Conservation (phyloP, 129 eudicot species). For the Sambucus nigra region DNA sequence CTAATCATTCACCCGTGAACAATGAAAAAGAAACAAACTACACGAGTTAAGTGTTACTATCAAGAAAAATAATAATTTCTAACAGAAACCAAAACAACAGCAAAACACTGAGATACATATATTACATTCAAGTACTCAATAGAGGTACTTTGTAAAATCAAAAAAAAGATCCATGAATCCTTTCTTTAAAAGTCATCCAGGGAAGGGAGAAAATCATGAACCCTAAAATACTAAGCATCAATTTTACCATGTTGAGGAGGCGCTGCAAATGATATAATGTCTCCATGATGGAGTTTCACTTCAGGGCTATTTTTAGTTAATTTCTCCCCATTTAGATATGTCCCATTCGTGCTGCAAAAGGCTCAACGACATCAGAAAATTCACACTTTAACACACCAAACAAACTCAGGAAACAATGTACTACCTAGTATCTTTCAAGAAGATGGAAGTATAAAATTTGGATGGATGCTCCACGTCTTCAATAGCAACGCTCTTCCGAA, state of each 20-base stretch:
- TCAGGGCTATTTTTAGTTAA: constrained; percentile 51
- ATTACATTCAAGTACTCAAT: neutral
- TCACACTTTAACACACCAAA: constrained; percentile 4
- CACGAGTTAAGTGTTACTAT: too few relatives aligned
- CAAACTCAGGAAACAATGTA: neutral
- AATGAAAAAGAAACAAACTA: too few relatives aligned
- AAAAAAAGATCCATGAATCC: neutral
- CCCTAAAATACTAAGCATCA: neutral
- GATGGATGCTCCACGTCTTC: constrained; percentile 49
- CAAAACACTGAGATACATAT: neutral
- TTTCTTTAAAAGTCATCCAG: neutral
- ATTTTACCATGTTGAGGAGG: constrained; percentile 77
- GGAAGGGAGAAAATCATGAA: neutral
- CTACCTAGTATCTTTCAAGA: constrained; percentile 84
- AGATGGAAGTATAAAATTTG: constrained; percentile 27
- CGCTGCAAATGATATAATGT: constrained; percentile 73
- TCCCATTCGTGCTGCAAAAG: constrained; percentile 84
- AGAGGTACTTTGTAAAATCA: too few relatives aligned
- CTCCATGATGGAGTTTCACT: constrained; percentile 71
- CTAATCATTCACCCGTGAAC: too few relatives aligned
- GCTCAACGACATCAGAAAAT: constrained; percentile 12
- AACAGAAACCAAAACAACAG: neutral
- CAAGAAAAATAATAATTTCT: too few relatives aligned
- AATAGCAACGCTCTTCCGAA: constrained; percentile 45
- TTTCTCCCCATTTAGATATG: constrained; percentile 76